A percentile compares a stretch with the other conserved stretches of the same genome.
Evolutionary conservation across 331 rosid species (phyloP).

Genomic region (Stylosanthes scabra): DNA sequence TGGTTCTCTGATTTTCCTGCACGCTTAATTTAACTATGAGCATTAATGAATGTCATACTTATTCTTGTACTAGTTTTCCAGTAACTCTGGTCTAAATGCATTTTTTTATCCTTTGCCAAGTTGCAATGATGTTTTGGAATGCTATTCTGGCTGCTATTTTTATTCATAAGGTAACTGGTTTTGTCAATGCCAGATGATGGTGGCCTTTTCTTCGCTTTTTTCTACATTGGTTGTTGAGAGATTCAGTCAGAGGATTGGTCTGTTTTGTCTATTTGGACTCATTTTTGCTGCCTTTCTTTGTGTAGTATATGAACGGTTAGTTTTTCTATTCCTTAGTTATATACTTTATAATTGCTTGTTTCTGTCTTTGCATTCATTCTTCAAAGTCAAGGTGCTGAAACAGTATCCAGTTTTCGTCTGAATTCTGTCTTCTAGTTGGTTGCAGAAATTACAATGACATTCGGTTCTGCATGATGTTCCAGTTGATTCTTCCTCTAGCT

Average conservation of each 20-base stretch:
- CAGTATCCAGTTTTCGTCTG: constrained; percentile 40
- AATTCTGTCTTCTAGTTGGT: constrained; percentile 50
- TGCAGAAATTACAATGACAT: constrained; percentile 63
- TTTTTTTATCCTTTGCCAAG: too few relatives aligned
- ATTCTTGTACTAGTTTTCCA: too few relatives aligned
- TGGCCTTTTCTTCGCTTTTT: constrained; percentile 58
- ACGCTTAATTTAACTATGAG: too few relatives aligned
- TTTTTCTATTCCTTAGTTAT: not conserved
- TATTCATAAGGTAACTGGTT: too few relatives aligned
- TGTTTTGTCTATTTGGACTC: constrained; percentile 54
- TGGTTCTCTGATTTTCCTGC: too few relatives aligned
- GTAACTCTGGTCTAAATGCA: not conserved
- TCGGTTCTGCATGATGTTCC: constrained; percentile 65
- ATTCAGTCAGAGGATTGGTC: constrained; percentile 57
- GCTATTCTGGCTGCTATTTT: too few relatives aligned
- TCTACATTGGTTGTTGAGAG: constrained; percentile 64
- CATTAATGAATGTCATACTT: too few relatives aligned
- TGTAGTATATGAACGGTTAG: constrained; percentile 59
- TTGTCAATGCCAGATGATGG: constrained; percentile 60
- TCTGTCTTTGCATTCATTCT: constrained; percentile 9
- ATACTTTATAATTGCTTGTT: not conserved
- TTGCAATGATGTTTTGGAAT: too few relatives aligned
- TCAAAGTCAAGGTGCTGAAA: constrained; percentile 17
- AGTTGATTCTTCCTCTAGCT: constrained; percentile 55
- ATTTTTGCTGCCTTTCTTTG: constrained; percentile 49